Evolutionary conservation across 495 filamentous ascomycete genomes (phyloP), one percentile per base, ranked within the genome.

Genomic region (Aspergillus leporis): DNA sequence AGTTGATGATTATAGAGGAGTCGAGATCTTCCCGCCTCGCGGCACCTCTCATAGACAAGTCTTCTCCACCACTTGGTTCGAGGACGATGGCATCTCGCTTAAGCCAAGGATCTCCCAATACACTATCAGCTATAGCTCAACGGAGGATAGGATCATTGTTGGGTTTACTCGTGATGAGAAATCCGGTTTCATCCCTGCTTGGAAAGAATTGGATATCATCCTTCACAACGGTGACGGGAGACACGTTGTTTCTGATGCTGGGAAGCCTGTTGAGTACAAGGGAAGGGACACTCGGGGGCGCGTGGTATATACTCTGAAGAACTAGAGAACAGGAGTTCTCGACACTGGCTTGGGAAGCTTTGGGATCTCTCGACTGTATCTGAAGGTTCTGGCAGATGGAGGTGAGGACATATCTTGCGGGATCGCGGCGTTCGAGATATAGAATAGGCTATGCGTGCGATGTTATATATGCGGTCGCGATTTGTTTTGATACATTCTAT

Each of bases 1-100:
- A n/a, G 62, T 78, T 5, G 86, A 89, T 61, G 83, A 88, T 61
- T 85, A 80, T 61, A 70, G 86, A 9, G 84, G 73, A 12, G 78
- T 88, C 1, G 85, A 88, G 70, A 82, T 89, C 45, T 88, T 87
- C 66, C 86, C 86, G 3, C 81, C 83, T 0, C 67, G 53, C 66
- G 72, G 41, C 18, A 61, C 59, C 58, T 75, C 70, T 53, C 66
- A 71, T 55, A 71, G 70, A 14, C 50, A 60, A 55, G 67, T 73
- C 19, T 83, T 80, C 64, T 56, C 52, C 19, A 78, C 62, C 38
- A 78, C 77, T 5, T 89, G 86, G 86, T 77, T 77, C 36, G 86
- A 89, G 65, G 86, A 89, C 61, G 84, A 89, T 68, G 86, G 86
- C 5, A 77, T 84, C 45, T 82, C 83, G 16, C 61, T 74, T 34